phyloP scores from a whole-genome alignment of 2,329 filamentous ascomycete genomes.

The Monosporascus sp. region DNA sequence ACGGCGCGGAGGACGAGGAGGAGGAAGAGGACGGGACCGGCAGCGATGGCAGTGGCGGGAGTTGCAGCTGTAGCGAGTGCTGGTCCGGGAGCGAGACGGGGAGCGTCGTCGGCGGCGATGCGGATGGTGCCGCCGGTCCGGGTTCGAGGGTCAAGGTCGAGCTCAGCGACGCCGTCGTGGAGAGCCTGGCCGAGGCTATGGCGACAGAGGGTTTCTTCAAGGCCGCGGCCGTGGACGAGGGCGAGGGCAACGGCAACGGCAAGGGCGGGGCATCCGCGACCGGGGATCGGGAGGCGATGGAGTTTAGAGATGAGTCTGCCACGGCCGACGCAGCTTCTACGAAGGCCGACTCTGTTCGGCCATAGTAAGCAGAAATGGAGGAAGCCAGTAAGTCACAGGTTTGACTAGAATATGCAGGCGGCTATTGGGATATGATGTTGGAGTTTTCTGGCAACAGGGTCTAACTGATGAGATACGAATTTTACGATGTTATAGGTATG shows the following conservation, averaged over 20 bases:
- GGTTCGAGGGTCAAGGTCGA: slow-evolving; percentile 9
- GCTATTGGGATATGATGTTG: too few species aligned
- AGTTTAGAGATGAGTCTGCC: too few species aligned
- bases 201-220: slow-evolving; percentile 12
- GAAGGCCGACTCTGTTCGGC: too few species aligned
- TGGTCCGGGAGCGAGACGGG: slow-evolving; percentile 32
- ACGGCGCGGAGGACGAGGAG: slow-evolving; percentile 6
- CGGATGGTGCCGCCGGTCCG: slow-evolving; percentile 3
- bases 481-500: too few species aligned
- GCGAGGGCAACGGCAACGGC: neutral
- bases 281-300: too few species aligned
- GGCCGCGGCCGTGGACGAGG: neutral
- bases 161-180: slow-evolving; percentile 21
- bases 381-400: too few species aligned
- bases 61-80: slow-evolving; percentile 24
- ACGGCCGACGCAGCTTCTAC: too few species aligned
- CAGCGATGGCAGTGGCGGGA: slow-evolving; percentile 23
- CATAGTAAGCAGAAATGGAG: too few species aligned
- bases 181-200: slow-evolving; percentile 27
- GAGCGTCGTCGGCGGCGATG: slow-evolving; percentile 17
- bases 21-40: slow-evolving; percentile 18
- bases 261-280: neutral
- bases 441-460: too few species aligned
- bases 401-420: too few species aligned
- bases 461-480: too few species aligned